phyloP scores from a whole-genome alignment of 208 protist species.

The Trypanosoma mega region DNA sequence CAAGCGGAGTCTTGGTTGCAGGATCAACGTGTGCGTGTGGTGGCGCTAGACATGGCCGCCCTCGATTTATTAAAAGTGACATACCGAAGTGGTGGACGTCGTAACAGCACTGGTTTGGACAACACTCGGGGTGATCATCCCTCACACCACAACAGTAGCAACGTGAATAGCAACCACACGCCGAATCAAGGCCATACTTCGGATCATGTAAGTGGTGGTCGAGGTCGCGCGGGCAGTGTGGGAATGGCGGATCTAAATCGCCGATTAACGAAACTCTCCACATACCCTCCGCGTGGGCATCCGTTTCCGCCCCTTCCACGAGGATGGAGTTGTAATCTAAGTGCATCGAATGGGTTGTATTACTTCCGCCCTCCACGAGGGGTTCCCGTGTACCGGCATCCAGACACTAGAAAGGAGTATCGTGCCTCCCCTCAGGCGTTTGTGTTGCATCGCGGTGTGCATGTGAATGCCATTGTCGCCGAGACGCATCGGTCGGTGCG shows the following conservation, averaged over 20 bases:
- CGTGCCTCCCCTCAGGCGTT: slow-evolving; percentile 72
- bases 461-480: slow-evolving; percentile 37
- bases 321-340: slow-evolving; percentile 29
- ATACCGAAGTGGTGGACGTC: slow-evolving; percentile 36
- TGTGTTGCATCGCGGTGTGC: slow-evolving; percentile 47
- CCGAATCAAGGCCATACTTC: no score
- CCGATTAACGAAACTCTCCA: slow-evolving; percentile 6
- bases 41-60: slow-evolving; percentile 59
- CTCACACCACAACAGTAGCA: neutral
- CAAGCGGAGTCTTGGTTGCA: slow-evolving; percentile 46
- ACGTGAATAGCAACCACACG: no score
- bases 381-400: slow-evolving; percentile 35
- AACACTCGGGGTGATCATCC: no score
- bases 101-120: slow-evolving; percentile 9
- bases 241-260: slow-evolving; percentile 13
- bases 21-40: slow-evolving; percentile 66
- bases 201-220: no score
- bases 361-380: slow-evolving; percentile 29
- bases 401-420: slow-evolving; percentile 46
- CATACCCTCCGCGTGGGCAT: slow-evolving; percentile 25
- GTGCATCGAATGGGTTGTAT: slow-evolving; percentile 28
- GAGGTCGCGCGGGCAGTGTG: no score
- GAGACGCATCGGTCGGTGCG: slow-evolving; percentile 21
- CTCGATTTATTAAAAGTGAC: slow-evolving; percentile 47
- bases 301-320: slow-evolving; percentile 22